These are phyloP conservation scores for Hamamelis virginiana DNA, from an alignment of 164 flowering plant genomes.

Conservation along the genomic window DNA sequence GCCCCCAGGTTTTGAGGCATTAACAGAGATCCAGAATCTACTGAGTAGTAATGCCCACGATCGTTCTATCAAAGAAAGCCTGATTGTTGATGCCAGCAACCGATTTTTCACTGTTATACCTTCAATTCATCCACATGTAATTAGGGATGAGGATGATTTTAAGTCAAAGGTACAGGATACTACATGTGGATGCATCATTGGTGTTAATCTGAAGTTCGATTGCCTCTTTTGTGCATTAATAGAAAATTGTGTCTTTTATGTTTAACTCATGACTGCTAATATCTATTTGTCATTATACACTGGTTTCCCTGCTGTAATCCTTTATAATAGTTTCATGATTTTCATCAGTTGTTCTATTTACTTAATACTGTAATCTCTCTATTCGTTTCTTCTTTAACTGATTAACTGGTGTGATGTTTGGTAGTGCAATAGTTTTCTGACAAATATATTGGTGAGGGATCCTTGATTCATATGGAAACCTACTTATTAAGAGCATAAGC, in stretches of 20 bases:
- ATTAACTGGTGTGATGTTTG: too few relatives aligned
- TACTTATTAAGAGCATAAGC: too few relatives aligned
- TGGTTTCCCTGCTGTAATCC: too few relatives aligned
- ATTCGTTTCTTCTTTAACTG: too few relatives aligned
- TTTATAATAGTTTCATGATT: too few relatives aligned
- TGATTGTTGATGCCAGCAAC: constrained; percentile 89
- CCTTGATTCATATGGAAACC: too few relatives aligned
- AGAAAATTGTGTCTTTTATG: background rate
- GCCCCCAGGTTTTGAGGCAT: constrained; percentile 85
- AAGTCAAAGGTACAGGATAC: constrained; percentile 67
- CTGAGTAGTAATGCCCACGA: constrained; percentile 35
- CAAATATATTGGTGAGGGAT: too few relatives aligned
- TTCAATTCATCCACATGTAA: constrained; percentile 92
- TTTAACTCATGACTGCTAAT: background rate
- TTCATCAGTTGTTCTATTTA: too few relatives aligned
- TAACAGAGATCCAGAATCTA: constrained; percentile 89
- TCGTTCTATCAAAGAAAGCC: constrained; percentile 65
- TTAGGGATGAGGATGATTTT: constrained; percentile 78
- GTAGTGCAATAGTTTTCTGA: too few relatives aligned
- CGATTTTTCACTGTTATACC: constrained; percentile 92
- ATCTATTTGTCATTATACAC: background rate
- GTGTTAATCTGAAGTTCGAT: background rate
- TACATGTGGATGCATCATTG: background rate
- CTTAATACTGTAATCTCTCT: too few relatives aligned
- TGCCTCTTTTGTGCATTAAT: background rate